Evolutionary conservation across 2,329 filamentous ascomycete species (phyloP).

Genomic region (Alternaria hordeiaustralica): DNA sequence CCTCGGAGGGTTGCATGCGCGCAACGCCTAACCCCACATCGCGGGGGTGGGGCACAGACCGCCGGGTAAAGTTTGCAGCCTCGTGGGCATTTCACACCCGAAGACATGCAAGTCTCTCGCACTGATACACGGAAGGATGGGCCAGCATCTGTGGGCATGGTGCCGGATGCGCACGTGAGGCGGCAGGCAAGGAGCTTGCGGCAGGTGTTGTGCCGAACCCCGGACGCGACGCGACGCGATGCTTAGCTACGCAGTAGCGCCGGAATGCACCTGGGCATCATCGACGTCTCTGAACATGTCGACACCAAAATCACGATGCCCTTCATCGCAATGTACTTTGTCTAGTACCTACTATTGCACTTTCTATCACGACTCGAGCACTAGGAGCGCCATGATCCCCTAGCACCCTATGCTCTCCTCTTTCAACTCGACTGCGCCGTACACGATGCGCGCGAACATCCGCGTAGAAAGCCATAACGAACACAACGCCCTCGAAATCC

Average conservation of each 20-base stretch:
- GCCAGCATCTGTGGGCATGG: neutral
- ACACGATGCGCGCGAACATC: neutral
- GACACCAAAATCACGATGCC: neutral
- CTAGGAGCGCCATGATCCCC: neutral
- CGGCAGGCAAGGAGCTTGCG: neutral
- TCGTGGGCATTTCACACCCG: neutral
- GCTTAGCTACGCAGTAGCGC: neutral
- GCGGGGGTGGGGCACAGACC: constrained; percentile 33
- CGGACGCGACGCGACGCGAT: neutral
- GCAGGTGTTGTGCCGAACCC: neutral
- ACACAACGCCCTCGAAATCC: neutral
- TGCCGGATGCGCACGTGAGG: neutral
- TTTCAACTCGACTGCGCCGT: neutral
- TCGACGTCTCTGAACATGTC: neutral
- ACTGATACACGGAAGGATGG: neutral
- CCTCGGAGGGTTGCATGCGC: neutral
- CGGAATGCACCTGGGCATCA: neutral
- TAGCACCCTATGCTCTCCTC: neutral
- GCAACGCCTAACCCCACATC: constrained; percentile 33
- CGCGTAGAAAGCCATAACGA: neutral
- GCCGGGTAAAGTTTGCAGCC: constrained; percentile 29
- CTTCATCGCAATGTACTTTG: neutral
- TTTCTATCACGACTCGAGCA: neutral
- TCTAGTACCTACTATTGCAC: neutral
- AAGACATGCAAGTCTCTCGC: neutral